phyloP scores from a whole-genome alignment of 352 stramenopile species.

The Globisporangium lucens region DNA sequence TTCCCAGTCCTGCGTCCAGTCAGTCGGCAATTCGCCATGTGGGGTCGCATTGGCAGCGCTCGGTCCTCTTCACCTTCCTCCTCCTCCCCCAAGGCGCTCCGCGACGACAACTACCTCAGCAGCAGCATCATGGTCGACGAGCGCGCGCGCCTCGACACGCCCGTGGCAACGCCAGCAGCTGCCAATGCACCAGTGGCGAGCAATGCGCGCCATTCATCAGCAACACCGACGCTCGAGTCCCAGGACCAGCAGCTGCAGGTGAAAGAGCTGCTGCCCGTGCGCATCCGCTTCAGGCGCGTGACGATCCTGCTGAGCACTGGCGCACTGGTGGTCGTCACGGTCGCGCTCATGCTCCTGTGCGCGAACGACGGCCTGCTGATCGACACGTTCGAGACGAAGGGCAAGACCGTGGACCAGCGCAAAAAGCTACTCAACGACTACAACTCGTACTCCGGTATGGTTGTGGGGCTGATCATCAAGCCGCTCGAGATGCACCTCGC shows the following conservation, averaged over 20 bases:
- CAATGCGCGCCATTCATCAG: not conserved
- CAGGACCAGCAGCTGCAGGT: not conserved
- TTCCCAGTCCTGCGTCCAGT: not conserved
- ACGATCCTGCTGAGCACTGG: not conserved
- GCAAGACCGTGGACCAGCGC: not conserved
- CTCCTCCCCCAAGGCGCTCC: not conserved
- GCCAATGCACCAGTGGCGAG: not conserved
- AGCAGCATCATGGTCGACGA: not conserved
- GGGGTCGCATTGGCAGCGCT: not conserved
- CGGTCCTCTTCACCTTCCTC: not conserved
- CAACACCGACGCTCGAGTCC: slow-evolving; percentile 1
- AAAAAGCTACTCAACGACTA: slow-evolving; percentile 4
- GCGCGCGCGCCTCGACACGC: not conserved
- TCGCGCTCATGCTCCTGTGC: not conserved
- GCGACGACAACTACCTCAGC: slow-evolving; percentile 1
- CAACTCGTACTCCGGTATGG: slow-evolving; percentile 7
- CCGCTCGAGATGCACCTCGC: not conserved
- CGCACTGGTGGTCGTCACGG: not conserved
- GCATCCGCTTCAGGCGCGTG: not conserved
- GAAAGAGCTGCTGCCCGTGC: not conserved
- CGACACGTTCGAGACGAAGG: slow-evolving; percentile 3
- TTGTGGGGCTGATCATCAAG: not conserved
- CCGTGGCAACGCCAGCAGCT: not conserved
- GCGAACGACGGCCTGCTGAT: not conserved
- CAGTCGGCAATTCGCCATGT: slow-evolving; percentile 1